phyloP scores from a whole-genome alignment of 2,329 filamentous ascomycete genomes.

The Zasmidium cellare region DNA sequence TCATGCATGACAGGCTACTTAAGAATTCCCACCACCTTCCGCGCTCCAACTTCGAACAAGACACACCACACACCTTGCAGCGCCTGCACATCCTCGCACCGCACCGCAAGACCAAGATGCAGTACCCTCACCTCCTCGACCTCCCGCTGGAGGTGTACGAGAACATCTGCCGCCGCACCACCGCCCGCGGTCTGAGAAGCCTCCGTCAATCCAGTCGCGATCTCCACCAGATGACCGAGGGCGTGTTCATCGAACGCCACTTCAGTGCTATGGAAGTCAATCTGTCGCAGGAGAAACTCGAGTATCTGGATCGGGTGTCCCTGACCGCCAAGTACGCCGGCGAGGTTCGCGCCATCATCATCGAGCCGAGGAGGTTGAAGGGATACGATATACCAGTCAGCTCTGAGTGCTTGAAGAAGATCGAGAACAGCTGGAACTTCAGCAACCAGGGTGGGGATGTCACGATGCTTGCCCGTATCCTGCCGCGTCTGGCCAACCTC shows the following conservation, averaged over 20 bases:
- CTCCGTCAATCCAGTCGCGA: not conserved
- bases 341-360: slow-evolving; percentile 4
- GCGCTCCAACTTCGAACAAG: no score
- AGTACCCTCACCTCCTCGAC: not conserved
- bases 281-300: not conserved
- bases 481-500: no score
- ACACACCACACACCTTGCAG: no score
- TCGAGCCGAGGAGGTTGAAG: not conserved
- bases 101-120: not conserved
- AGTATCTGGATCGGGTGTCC: slow-evolving; percentile 2
- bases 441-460: no score
- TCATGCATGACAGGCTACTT: no score
- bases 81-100: no score
- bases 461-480: not conserved
- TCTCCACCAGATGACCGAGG: not conserved
- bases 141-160: slow-evolving; percentile 5
- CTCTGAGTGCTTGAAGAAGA: no score
- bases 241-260: not conserved
- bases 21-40: no score
- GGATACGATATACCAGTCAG: not conserved
- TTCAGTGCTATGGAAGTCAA: slow-evolving; percentile 6
- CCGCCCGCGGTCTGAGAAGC: not conserved
- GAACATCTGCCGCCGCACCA: slow-evolving; percentile 1
- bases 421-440: no score
- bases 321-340: not conserved